A percentile compares a stretch with the other conserved stretches of the same genome.
These are phyloP conservation scores for Cymodocea nodosa DNA, from an alignment of 116 monocot species.

Conservation along the genomic window DNA sequence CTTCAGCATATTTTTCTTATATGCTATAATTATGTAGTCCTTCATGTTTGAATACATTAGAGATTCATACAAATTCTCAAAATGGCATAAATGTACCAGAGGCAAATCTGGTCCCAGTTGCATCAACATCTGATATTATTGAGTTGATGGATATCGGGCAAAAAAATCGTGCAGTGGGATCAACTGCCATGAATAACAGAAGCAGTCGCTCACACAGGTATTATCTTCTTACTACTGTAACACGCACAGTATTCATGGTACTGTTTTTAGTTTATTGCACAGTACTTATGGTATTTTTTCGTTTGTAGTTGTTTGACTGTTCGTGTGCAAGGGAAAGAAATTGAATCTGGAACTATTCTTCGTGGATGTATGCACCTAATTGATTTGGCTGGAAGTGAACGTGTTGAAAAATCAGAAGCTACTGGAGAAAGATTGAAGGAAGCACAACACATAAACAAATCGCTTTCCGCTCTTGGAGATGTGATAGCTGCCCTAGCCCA, in stretches of 20 bases:
- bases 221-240: neutral
- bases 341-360: constrained; percentile 53
- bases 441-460: constrained; percentile 91
- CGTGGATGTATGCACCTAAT: constrained; percentile 88
- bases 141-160: constrained; percentile 81
- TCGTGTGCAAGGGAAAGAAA: constrained; percentile 79
- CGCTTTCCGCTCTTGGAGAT: constrained; percentile 86
- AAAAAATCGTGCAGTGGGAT: constrained; percentile 71
- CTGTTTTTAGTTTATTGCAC: neutral
- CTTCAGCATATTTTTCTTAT: neutral
- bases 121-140: constrained; percentile 72
- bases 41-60: constrained; percentile 59
- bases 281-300: neutral
- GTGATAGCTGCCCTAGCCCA: constrained; percentile 74
- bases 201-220: constrained; percentile 99
- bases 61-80: constrained; percentile 76
- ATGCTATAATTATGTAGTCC: constrained; percentile 9
- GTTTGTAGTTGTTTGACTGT: constrained; percentile 77
- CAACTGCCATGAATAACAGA: constrained; percentile 82
- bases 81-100: constrained; percentile 79
- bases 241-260: neutral
- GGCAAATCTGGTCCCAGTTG: constrained; percentile 67
- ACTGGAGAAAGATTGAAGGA: constrained; percentile 89
- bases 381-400: constrained; percentile 91
- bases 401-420: constrained; percentile 85